A percentile compares a stretch with the other conserved stretches of the same genome.
phyloP scores from a whole-genome alignment of 352 stramenopile species.

The Globisporangium okanoganense region DNA sequence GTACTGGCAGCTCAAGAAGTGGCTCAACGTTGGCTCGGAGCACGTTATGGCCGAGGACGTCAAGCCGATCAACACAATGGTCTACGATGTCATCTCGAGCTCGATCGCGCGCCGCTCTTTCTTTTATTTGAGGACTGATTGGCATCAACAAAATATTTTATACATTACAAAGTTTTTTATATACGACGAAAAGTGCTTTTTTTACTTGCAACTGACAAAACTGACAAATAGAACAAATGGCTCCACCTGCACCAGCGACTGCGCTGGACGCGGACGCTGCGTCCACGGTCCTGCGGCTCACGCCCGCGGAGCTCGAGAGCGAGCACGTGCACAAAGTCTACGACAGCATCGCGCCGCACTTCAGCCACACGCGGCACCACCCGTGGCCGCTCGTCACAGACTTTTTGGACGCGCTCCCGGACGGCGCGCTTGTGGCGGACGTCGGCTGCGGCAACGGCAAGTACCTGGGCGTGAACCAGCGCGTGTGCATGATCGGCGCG shows the following conservation, averaged over 20 bases:
- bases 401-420: slow-evolving; percentile 48
- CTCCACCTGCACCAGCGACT: background rate
- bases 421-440: slow-evolving; percentile 62
- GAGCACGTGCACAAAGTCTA: slow-evolving; percentile 86
- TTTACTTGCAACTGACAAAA: too few relatives aligned
- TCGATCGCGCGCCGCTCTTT: background rate
- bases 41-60: slow-evolving; percentile 6
- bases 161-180: background rate
- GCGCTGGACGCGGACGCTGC: background rate
- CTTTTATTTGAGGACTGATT: too few relatives aligned
- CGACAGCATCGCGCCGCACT: slow-evolving; percentile 80
- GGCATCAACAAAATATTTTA: slow-evolving; percentile 2
- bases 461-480: slow-evolving; percentile 63
- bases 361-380: slow-evolving; percentile 79
- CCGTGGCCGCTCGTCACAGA: slow-evolving; percentile 71
- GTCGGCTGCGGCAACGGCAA: slow-evolving; percentile 85
- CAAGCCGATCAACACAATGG: slow-evolving; percentile 12
- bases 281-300: slow-evolving; percentile 13
- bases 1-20: slow-evolving; percentile 22
- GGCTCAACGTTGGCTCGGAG: slow-evolving; percentile 20
- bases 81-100: slow-evolving; percentile 14
- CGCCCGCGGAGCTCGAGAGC: slow-evolving; percentile 53
- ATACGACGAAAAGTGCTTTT: too few relatives aligned
- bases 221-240: slow-evolving; percentile 1
- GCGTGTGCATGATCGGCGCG: slow-evolving; percentile 60